Evolutionary conservation across 2,329 filamentous ascomycete genomes (phyloP).

Genomic region (Arthrobotrys megalospora): DNA sequence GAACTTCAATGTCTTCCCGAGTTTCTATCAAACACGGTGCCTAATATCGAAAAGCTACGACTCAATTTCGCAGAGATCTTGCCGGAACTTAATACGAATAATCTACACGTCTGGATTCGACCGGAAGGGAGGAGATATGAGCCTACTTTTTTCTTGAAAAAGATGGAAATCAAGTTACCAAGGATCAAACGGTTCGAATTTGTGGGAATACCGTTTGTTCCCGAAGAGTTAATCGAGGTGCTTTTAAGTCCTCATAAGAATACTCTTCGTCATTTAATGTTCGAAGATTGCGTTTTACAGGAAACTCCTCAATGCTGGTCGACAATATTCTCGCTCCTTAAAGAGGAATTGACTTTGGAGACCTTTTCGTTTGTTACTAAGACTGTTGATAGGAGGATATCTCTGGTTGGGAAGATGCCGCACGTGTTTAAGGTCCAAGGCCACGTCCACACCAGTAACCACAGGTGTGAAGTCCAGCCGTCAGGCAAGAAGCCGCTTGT

Average conservation of each 20-base stretch:
- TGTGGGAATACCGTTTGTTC: constrained; percentile 33
- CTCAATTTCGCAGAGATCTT: constrained; percentile 40
- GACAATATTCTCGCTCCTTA: constrained; percentile 44
- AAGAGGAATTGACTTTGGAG: constrained; percentile 27
- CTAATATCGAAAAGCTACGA: constrained; percentile 41
- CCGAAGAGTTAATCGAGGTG: constrained; percentile 18
- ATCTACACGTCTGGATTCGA: constrained; percentile 25
- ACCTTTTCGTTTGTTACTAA: constrained; percentile 47
- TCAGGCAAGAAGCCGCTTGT: constrained; percentile 30
- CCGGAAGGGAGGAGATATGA: constrained; percentile 28
- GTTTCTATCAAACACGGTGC: constrained; percentile 31
- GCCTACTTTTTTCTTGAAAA: constrained; percentile 31
- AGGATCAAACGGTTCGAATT: constrained; percentile 43
- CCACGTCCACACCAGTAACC: constrained; percentile 15
- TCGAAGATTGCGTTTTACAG: constrained; percentile 53
- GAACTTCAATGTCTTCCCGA: constrained; percentile 36
- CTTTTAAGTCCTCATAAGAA: constrained; percentile 34
- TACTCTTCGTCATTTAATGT: constrained; percentile 35
- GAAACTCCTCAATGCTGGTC: constrained; percentile 38
- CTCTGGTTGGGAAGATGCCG: constrained; percentile 30
- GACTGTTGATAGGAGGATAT: constrained; percentile 26
- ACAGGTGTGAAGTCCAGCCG: constrained; percentile 39
- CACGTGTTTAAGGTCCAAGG: constrained; percentile 41
- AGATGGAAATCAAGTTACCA: constrained; percentile 43
- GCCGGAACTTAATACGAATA: constrained; percentile 7